A percentile compares a stretch with the other conserved stretches of the same genome.
Conservation (phyloP, 2,329 filamentous ascomycete genomes). For the Xylariaceae sp. region DNA sequence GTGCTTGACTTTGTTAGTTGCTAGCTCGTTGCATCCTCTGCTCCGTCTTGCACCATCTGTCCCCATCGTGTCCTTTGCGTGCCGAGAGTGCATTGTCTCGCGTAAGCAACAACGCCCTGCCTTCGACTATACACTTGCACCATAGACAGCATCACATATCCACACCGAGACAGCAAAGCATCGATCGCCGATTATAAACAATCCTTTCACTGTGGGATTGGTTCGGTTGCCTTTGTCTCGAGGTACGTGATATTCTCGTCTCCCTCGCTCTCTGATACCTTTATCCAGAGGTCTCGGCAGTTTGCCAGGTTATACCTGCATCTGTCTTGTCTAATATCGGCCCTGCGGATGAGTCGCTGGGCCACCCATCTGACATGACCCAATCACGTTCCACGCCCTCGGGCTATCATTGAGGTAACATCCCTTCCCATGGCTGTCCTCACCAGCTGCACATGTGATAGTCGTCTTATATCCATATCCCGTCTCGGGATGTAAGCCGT, state of each 20-base stretch:
- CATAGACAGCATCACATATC: no score
- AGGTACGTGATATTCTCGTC: conserved; percentile 23
- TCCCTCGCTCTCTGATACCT: conserved; percentile 17
- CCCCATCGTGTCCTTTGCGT: no score
- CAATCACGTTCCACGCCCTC: conserved; percentile 24
- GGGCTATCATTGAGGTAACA: conserved; percentile 23
- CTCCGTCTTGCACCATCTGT: background rate
- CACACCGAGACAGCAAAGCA: no score
- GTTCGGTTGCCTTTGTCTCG: conserved; percentile 15
- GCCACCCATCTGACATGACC: conserved; percentile 19
- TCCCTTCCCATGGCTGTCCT: conserved; percentile 24
- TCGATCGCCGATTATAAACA: no score
- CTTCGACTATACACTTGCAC: no score
- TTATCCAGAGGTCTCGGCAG: conserved; percentile 27
- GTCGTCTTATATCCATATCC: conserved; percentile 15
- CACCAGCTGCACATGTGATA: conserved; percentile 29
- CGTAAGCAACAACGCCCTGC: no score
- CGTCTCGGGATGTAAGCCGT: conserved; percentile 16
- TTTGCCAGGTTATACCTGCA: conserved; percentile 19
- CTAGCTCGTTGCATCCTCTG: conserved; percentile 7
- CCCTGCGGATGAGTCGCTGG: conserved; percentile 30
- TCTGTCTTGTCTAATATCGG: conserved; percentile 23
- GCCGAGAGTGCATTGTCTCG: no score
- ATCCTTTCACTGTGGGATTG: conserved; percentile 5
- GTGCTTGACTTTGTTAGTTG: background rate